Percentiles rank a stretch among this genome's conserved stretches.
phyloP scores from a whole-genome alignment of 345 rosid genomes.

The Sapria himalayana region DNA sequence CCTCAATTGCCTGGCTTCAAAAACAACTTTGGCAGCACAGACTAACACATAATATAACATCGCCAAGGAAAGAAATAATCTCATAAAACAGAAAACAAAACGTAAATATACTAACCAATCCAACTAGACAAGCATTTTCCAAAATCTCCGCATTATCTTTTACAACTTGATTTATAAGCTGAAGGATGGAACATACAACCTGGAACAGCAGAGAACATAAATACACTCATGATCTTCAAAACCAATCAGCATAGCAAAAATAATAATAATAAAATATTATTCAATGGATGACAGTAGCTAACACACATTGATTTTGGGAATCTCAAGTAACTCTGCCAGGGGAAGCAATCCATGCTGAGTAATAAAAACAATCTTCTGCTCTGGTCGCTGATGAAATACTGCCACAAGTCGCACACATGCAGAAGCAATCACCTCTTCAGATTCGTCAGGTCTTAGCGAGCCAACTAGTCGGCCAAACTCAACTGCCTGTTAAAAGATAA shows the following conservation, averaged over 20 bases:
- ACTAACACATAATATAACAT: too few species aligned
- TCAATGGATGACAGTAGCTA: background rate
- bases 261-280: conserved; percentile 4
- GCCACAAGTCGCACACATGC: conserved; percentile 60
- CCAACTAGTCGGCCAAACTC: conserved; percentile 79
- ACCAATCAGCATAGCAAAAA: background rate
- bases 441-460: conserved; percentile 53
- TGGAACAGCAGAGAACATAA: conserved; percentile 17
- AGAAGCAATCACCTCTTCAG: conserved; percentile 82
- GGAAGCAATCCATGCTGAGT: conserved; percentile 92
- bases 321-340: conserved; percentile 68
- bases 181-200: conserved; percentile 79
- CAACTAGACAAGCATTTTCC: conserved; percentile 98
- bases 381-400: conserved; percentile 79
- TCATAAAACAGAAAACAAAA: background rate
- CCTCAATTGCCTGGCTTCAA: too few species aligned
- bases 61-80: too few species aligned
- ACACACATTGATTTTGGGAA: conserved; percentile 68
- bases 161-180: conserved; percentile 63
- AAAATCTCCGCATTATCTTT: conserved; percentile 73
- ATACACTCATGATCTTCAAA: conserved; percentile 3
- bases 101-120: conserved; percentile 12
- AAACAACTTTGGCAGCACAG: too few species aligned
- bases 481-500: conserved; percentile 47
- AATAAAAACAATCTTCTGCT: conserved; percentile 64